Percentiles rank a stretch among this genome's conserved stretches.
Evolutionary conservation across 2,329 filamentous ascomycete genomes (phyloP).

Genomic region (Penicillium olsonii): DNA sequence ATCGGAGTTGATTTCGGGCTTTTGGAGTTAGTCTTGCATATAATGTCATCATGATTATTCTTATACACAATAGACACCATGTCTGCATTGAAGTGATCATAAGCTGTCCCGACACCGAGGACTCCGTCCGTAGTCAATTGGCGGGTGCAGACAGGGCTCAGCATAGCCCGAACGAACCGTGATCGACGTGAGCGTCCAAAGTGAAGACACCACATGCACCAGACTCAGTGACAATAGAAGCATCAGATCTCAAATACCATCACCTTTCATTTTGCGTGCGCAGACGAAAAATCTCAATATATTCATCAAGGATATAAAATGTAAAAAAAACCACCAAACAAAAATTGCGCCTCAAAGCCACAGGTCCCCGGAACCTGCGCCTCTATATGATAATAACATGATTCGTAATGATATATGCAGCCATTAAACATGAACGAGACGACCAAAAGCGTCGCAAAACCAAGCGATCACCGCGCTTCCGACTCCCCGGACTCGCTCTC

Average conservation of each 20-base stretch:
- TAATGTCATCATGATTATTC: not conserved
- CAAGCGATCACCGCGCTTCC: slow-evolving; percentile 11
- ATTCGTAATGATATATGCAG: slow-evolving; percentile 19
- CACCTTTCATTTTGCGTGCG: not conserved
- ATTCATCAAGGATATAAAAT: slow-evolving; percentile 3
- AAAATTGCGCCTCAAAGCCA: not conserved
- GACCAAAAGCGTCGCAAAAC: not conserved
- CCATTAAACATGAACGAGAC: slow-evolving; percentile 14
- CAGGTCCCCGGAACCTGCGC: slow-evolving; percentile 14
- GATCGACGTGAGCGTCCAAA: too few species aligned
- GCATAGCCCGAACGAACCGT: too few species aligned
- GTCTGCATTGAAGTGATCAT: too few species aligned
- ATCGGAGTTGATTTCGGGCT: not conserved
- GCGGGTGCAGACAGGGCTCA: too few species aligned
- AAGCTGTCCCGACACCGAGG: too few species aligned
- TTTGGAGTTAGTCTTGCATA: not conserved
- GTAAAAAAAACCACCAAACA: not conserved
- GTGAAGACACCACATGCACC: too few species aligned
- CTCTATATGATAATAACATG: slow-evolving; percentile 22
- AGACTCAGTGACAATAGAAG: too few species aligned
- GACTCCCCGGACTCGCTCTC: not conserved
- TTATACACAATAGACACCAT: not conserved
- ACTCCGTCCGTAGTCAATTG: too few species aligned
- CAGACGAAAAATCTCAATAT: not conserved
- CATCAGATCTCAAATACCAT: too few species aligned